phyloP scores from a whole-genome alignment of 2,329 filamentous ascomycete genomes.

The Curvularia hawaiiensis region DNA sequence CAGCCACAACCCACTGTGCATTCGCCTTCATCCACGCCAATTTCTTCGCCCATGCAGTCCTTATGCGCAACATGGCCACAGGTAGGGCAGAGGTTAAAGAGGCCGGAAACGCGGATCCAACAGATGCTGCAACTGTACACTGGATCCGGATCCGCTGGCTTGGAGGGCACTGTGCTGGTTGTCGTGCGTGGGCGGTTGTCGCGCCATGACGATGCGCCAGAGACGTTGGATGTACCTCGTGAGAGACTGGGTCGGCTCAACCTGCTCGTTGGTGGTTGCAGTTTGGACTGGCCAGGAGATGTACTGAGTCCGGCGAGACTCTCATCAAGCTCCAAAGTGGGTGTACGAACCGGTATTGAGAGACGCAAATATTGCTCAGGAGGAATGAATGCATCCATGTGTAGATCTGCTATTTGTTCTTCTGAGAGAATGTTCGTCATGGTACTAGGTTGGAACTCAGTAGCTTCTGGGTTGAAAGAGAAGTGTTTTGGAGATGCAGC shows the following conservation, averaged over 20 bases:
- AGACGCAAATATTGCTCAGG: constrained; percentile 40
- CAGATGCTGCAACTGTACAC: constrained; percentile 46
- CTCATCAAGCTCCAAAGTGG: constrained; percentile 28
- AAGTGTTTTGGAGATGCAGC: constrained; percentile 36
- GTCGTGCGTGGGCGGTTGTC: constrained; percentile 18
- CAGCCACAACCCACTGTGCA: constrained; percentile 41
- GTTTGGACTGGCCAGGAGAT: constrained; percentile 21
- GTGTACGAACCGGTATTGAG: constrained; percentile 33
- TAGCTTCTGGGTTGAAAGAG: constrained; percentile 45
- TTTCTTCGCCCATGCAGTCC: constrained; percentile 39
- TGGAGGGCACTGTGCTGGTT: constrained; percentile 15
- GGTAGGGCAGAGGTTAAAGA: constrained; percentile 43
- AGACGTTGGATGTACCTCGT: constrained; percentile 36
- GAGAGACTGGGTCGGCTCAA: constrained; percentile 31
- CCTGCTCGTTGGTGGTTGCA: constrained; percentile 22
- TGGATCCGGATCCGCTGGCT: constrained; percentile 22
- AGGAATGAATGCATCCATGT: constrained; percentile 23
- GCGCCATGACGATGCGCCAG: constrained; percentile 27
- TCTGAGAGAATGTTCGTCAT: constrained; percentile 20
- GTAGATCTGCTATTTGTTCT: constrained; percentile 20
- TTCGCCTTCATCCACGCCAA: constrained; percentile 33
- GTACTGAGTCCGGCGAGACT: constrained; percentile 23
- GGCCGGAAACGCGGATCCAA: constrained; percentile 45
- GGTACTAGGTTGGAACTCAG: constrained; percentile 39
- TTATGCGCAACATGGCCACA: constrained; percentile 47